phyloP scores from a whole-genome alignment of 176 grass and related monocot genomes.

The Elymus sibiricus region DNA sequence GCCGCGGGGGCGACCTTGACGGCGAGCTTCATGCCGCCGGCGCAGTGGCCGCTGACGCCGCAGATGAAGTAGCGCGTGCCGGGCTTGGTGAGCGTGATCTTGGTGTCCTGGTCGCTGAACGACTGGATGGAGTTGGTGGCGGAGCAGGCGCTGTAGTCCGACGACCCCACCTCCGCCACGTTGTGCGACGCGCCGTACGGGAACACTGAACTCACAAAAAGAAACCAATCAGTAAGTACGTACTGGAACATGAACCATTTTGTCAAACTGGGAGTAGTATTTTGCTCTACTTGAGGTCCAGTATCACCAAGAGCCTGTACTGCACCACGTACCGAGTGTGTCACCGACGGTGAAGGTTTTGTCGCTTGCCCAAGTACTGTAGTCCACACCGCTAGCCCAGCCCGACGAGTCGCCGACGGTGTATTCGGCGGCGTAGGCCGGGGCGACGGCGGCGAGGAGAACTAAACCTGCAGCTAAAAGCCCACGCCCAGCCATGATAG shows the following conservation, averaged over 20 bases:
- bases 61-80: slow-evolving; percentile 97
- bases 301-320: background rate
- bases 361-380: slow-evolving; percentile 55
- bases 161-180: slow-evolving; percentile 61
- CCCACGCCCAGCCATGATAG: slow-evolving; percentile 36
- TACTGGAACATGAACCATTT: background rate
- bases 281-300: background rate
- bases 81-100: slow-evolving; percentile 61
- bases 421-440: slow-evolving; percentile 59
- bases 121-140: slow-evolving; percentile 63
- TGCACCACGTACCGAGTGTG: slow-evolving; percentile 51
- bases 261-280: no score
- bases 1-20: slow-evolving; percentile 45
- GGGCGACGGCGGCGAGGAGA: slow-evolving; percentile 32
- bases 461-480: slow-evolving; percentile 26
- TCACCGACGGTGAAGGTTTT: slow-evolving; percentile 74
- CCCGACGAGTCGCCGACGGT: slow-evolving; percentile 70
- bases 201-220: slow-evolving; percentile 53
- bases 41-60: slow-evolving; percentile 62
- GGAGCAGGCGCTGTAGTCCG: slow-evolving; percentile 82
- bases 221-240: background rate
- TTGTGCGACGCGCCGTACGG: slow-evolving; percentile 61
- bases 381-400: slow-evolving; percentile 68
- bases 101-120: slow-evolving; percentile 87
- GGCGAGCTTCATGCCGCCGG: slow-evolving; percentile 81